phyloP scores from a whole-genome alignment of 768 basidiomycete genomes.

The Macrocybe gigantea region DNA sequence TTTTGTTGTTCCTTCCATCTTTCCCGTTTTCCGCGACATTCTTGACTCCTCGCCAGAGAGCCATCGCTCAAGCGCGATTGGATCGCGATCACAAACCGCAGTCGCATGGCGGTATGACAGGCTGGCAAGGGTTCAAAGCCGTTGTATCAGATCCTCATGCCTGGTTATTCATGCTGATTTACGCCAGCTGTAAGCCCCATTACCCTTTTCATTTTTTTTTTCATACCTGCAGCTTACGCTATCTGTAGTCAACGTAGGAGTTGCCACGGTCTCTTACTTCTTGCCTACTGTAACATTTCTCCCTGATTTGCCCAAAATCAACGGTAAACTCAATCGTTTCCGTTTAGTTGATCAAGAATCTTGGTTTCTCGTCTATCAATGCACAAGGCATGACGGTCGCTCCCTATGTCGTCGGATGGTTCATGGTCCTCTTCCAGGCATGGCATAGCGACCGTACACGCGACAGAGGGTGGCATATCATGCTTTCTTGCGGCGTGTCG shows the following conservation, averaged over 20 bases:
- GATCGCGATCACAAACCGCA: constrained; percentile 51
- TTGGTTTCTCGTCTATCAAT: constrained; percentile 51
- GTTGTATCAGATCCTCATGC: constrained; percentile 43
- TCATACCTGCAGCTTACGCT: not conserved
- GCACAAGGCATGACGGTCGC: constrained; percentile 56
- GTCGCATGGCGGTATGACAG: constrained; percentile 53
- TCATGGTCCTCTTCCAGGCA: constrained; percentile 48
- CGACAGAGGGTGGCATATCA: constrained; percentile 53
- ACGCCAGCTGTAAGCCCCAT: constrained; percentile 41
- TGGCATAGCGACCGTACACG: constrained; percentile 49
- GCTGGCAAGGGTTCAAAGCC: constrained; percentile 51
- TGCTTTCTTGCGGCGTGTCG: constrained; percentile 39
- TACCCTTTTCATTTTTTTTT: not conserved
- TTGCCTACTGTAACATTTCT: constrained; percentile 37
- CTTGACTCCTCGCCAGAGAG: constrained; percentile 43
- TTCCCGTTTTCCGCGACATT: constrained; percentile 52
- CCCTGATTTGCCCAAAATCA: not conserved
- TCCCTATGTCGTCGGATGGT: constrained; percentile 51
- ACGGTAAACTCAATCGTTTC: not conserved
- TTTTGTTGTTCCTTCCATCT: constrained; percentile 45
- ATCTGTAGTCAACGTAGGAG: constrained; percentile 46
- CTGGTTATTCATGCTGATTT: constrained; percentile 47
- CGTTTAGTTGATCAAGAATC: constrained; percentile 42
- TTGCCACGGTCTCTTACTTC: constrained; percentile 52
- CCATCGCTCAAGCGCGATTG: constrained; percentile 53